Percentiles rank a stretch among this genome's conserved stretches.
phyloP scores from a whole-genome alignment of 176 grass and related monocot species.

The Luzula sylvatica region DNA sequence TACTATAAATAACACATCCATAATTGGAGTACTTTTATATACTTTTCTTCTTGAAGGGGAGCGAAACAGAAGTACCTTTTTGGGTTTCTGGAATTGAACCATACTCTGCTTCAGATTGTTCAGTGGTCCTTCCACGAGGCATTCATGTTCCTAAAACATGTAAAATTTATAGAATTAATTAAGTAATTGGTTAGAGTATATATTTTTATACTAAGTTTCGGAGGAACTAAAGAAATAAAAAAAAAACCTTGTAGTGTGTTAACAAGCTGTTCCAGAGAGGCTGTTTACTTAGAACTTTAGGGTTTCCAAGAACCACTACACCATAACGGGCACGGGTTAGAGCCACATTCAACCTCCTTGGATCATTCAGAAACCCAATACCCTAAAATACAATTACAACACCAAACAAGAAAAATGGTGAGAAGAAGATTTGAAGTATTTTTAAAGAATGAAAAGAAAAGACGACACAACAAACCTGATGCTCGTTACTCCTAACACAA shows the following conservation, averaged over 20 bases:
- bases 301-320: slow-evolving; percentile 95
- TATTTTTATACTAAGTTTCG: background rate
- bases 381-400: slow-evolving; percentile 31
- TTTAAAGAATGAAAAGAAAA: slow-evolving; percentile 16
- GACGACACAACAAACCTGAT: slow-evolving; percentile 48
- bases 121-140: slow-evolving; percentile 93
- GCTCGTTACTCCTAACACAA: slow-evolving; percentile 98
- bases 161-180: too few relatives aligned
- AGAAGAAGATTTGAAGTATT: background rate
- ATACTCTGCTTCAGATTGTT: slow-evolving; percentile 99
- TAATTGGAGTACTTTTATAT: background rate
- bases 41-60: background rate
- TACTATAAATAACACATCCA: background rate
- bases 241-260: slow-evolving; percentile 91
- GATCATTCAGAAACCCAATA: slow-evolving; percentile 99
- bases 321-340: slow-evolving; percentile 95
- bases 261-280: slow-evolving; percentile 99
- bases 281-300: slow-evolving; percentile 98
- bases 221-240: background rate
- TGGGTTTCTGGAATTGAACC: slow-evolving; percentile 99
- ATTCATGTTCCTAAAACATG: slow-evolving; percentile 97
- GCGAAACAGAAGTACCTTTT: slow-evolving; percentile 49
- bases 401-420: slow-evolving; percentile 3
- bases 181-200: background rate
- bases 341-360: slow-evolving; percentile 96